A percentile compares a stretch with the other conserved stretches of the same genome.
Evolutionary conservation across 306 rosid genomes (phyloP).

Genomic region (Boehmeria nivea): DNA sequence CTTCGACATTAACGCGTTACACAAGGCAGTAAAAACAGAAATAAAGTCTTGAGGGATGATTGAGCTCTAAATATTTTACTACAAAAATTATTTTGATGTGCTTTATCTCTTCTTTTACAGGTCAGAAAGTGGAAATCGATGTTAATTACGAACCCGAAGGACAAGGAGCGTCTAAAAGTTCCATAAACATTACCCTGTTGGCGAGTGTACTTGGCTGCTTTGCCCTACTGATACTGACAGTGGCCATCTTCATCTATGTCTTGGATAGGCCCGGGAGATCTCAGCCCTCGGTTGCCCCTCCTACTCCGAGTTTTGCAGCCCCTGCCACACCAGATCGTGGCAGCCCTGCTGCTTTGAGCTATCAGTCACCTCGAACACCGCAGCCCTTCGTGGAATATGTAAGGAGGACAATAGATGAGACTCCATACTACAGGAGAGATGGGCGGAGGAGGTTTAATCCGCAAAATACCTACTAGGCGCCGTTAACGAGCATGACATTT

Average conservation of each 20-base stretch:
- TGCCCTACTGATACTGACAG: conserved; percentile 29
- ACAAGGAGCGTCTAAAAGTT: conserved; percentile 23
- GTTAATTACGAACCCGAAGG: conserved; percentile 44
- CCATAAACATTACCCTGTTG: conserved; percentile 28
- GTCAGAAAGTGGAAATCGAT: conserved; percentile 67
- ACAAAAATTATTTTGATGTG: conserved; percentile 10
- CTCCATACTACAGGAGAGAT: conserved; percentile 76
- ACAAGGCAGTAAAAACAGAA: too few species aligned
- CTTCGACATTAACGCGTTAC: too few species aligned
- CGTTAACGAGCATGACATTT: conserved; percentile 7
- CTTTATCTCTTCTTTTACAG: conserved; percentile 39
- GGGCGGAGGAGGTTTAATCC: conserved; percentile 72
- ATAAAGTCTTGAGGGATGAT: conserved; percentile 9
- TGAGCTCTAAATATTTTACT: background rate
- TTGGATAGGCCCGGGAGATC: conserved; percentile 46
- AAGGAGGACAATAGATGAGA: conserved; percentile 86
- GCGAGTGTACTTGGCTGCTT: conserved; percentile 39
- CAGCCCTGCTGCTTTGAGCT: conserved; percentile 32
- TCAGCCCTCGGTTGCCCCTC: conserved; percentile 31
- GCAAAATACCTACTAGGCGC: conserved; percentile 70
- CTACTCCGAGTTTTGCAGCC: conserved; percentile 35
- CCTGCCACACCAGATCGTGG: conserved; percentile 57
- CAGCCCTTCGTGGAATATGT: conserved; percentile 92
- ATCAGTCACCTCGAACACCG: conserved; percentile 82
- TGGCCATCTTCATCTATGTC: conserved; percentile 27